Percentiles rank a stretch among this genome's conserved stretches.
Evolutionary conservation across 805 yeast species (phyloP).

Genomic region (Wickerhamiella domercqiae): DNA sequence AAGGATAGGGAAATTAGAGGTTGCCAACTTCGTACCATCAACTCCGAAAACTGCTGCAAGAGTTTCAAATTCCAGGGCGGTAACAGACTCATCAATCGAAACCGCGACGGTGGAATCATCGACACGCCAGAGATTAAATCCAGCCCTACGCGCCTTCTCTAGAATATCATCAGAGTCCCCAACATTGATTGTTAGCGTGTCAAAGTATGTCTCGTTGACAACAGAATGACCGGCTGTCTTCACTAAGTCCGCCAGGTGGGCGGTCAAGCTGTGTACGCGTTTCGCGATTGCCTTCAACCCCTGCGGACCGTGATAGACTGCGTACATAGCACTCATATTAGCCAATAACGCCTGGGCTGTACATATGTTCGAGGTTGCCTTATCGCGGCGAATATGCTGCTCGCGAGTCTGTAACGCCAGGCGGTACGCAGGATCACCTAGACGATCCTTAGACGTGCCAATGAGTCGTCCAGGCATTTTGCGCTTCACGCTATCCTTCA

Average conservation of each 20-base stretch:
- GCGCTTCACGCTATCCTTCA: slow-evolving; percentile 61
- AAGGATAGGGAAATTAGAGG: slow-evolving; percentile 27
- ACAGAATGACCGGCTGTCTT: slow-evolving; percentile 32
- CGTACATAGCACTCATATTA: slow-evolving; percentile 89
- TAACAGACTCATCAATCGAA: slow-evolving; percentile 84
- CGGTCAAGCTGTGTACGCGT: slow-evolving; percentile 60
- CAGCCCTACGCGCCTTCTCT: slow-evolving; percentile 40
- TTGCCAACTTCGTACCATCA: slow-evolving; percentile 8
- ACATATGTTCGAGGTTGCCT: slow-evolving; percentile 94
- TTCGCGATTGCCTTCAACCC: slow-evolving; percentile 68
- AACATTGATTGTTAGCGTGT: slow-evolving; percentile 56
- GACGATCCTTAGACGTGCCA: slow-evolving; percentile 81
- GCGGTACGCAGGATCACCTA: slow-evolving; percentile 79
- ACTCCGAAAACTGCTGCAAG: slow-evolving; percentile 41
- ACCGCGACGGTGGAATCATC: slow-evolving; percentile 47
- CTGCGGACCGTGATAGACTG: slow-evolving; percentile 87
- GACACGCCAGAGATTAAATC: slow-evolving; percentile 65
- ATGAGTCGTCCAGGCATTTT: slow-evolving; percentile 95
- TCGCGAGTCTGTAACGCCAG: slow-evolving; percentile 95
- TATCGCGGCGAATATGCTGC: slow-evolving; percentile 94
- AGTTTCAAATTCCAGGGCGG: slow-evolving; percentile 40
- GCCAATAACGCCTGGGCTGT: slow-evolving; percentile 96
- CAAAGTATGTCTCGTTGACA: slow-evolving; percentile 58
- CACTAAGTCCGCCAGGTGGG: slow-evolving; percentile 51
- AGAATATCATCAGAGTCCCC: slow-evolving; percentile 41